Base-by-base conservation (phyloP, 805 yeast genomes). In the Ogataea chonburiensis region DNA sequence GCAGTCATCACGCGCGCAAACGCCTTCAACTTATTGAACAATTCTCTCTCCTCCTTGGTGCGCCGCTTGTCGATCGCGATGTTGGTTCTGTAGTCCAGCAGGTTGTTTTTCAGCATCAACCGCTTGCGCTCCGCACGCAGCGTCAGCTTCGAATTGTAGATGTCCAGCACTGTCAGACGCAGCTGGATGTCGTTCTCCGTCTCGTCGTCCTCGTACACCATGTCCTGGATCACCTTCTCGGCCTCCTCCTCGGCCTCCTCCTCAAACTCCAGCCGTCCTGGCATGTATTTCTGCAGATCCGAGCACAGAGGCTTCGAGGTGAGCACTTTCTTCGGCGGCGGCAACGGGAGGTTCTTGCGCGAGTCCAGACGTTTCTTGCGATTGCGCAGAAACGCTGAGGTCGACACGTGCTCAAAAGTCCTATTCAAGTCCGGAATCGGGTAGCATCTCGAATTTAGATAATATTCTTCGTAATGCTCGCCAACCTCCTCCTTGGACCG, bases 231-330 rank as follows among this genome's bases (percentile, higher is more conserved):
- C 0, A 93, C 81, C 38, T 82, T 71, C 61, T 93, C 99, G 0
- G 98, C 98, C 38, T 93, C 99, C 53, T 93, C 93, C 58, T 93
- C 98, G 24, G 85, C 88, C 59, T 93, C 99, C 41, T 82, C 86
- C 53, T 93, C 99, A 60, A 93, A 93, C 60, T 93, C 99, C 43
- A 93, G 67, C 54, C 99, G 77, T 27, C 98, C 99, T 24, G 99
- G 99, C 99, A 93, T 93, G 58, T 81, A 93, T 3, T 96, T 97
- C 60, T 93, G 98, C 43, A 93, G 78, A 53, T 94, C 98, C 55
- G 94, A 97, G 64, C 98, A 89, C 39, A 93, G 73, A 0, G 99
- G 99, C 5, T 85, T 91, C 5, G 97, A 87, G 0, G 96, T 89
- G 30, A 85, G 79, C 5, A 94, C 87, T 57, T 91, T 93, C 43